phyloP scores from a whole-genome alignment of 192 early-diverging fungal genomes.

The Dispira simplex region DNA sequence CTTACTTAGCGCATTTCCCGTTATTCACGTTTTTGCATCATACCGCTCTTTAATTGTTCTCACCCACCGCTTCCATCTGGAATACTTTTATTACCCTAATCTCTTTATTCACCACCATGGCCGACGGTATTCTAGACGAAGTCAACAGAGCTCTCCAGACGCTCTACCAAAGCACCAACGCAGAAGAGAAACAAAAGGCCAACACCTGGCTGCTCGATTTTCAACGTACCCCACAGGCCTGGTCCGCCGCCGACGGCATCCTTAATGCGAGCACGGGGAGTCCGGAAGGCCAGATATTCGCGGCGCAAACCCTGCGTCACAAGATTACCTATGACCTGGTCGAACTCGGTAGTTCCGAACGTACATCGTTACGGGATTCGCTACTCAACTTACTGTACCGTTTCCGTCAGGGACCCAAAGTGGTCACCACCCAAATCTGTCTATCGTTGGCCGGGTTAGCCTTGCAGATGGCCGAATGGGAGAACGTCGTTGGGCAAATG shows the following conservation, averaged over 20 bases:
- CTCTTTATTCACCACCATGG: background rate
- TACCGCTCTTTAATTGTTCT: too few species aligned
- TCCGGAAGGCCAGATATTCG: constrained; percentile 59
- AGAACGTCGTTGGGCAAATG: constrained; percentile 61
- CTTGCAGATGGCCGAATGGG: constrained; percentile 66
- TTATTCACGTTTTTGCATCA: too few species aligned
- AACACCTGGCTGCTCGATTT: constrained; percentile 69
- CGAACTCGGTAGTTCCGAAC: constrained; percentile 51
- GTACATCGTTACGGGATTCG: constrained; percentile 55
- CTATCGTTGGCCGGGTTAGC: constrained; percentile 73
- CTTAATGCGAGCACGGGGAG: constrained; percentile 37
- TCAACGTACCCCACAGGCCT: constrained; percentile 83
- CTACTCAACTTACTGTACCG: constrained; percentile 50
- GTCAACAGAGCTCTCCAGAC: background rate
- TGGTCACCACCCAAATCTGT: constrained; percentile 66
- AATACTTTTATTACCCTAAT: too few species aligned
- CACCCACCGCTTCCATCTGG: too few species aligned
- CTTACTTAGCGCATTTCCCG: too few species aligned
- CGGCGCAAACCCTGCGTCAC: constrained; percentile 83
- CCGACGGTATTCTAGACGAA: background rate
- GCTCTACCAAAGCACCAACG: constrained; percentile 26
- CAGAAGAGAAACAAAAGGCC: constrained; percentile 35
- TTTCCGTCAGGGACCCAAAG: constrained; percentile 36
- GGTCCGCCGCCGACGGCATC: constrained; percentile 64
- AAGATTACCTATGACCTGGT: constrained; percentile 76